Base-by-base conservation (phyloP, 805 yeast genomes). In the Dipodascus geniculatus region DNA sequence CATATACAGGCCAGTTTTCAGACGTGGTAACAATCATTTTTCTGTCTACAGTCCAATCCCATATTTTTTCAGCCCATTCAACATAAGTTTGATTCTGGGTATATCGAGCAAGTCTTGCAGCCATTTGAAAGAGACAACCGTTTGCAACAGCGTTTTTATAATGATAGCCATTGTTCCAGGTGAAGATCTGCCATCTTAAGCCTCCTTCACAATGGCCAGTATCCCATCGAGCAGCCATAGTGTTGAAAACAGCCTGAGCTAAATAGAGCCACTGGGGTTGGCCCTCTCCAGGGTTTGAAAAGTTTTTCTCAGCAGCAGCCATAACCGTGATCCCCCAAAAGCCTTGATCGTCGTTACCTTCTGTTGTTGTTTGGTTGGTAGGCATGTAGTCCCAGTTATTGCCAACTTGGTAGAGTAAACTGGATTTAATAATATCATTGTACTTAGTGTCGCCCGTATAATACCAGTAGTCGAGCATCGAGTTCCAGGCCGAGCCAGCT, bases 261-360 rank as follows among this genome's bases (percentile, higher is more conserved):
- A 86, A 68, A 31, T 82, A 78, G 47, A 87, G 74, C 95, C 96
- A 87, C 58, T 79, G 78, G 28, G 85, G 85, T 54, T 77, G 69
- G 33, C 69, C 74, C 0, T 60, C 55, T 67, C 78, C 72, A 1
- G 90, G 89, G 62, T 86, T 85, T 3, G 86, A 73, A 69, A 88
- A 88, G 69, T 85, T 85, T 64, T 85, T 77, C 64, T 87, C 96
- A 1, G 88, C 83, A 1, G 96, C 96, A 17, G 77, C 80, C 85
- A 87, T 82, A 1, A 75, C 93, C 1, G 93, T 84, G 48, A 88
- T 73, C 0, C 95, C 96, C 96, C 96, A 87, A 65, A 88, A 85
- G 0, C 87, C 95, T 69, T 87, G 96, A 74, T 87, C 96, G 74
- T 87, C 96, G 65, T 87, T 87, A 68, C 96, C 96, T 68, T 87